Evolutionary conservation across 78 protist genomes (phyloP), one percentile per base, ranked within the genome.

Genomic region (Chrysochromulina tobinii): DNA sequence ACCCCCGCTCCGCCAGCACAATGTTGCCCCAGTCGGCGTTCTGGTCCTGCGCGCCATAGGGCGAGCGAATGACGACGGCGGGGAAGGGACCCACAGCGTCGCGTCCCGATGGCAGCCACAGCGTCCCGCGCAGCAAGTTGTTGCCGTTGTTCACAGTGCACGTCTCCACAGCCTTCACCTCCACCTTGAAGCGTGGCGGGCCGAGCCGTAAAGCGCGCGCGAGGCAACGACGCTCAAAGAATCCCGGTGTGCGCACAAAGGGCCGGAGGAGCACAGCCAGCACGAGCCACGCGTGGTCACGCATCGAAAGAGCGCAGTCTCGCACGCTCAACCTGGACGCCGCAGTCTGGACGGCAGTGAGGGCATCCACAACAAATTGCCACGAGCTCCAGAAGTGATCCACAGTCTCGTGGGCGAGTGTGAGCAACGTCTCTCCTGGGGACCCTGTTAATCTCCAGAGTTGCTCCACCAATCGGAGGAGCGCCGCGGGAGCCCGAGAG

Each of bases 1-100:
- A 73, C n/a, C 83, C 83, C 12, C 83, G 83, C 83, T 73, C 83
- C 11, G 83, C 55, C n/a, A 73, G 83, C 23, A 73, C 14, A 14
- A 3, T 25, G 55, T 73, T 54, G n/a, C 83, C 83, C 57, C 5
- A 12, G 25, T 73, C 83, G 55, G 15, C 1, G 53, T 21, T 7
- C 7, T 3, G 6, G 12, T 3, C 12, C 20, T 6, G 51, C 48
- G 18, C 9, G 18, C 83, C 83, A 57, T 73, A 73, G 55, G 83
- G 83, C 27, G 21, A 48, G 83, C 83, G 83, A 25, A 73, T 27
- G 27, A 73, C 6, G n/a, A 73, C 55, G 11, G 17, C 27, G 12
- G 83, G 83, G n/a, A 73, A 21, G 8, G 83, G 83, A 25, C 83
- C 83, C 12, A 3, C 5, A 18, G 17, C 51, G 38, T 1, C 48